Base-by-base conservation (phyloP, 495 filamentous ascomycete species). In the Staphylotrichum tortipilum region DNA sequence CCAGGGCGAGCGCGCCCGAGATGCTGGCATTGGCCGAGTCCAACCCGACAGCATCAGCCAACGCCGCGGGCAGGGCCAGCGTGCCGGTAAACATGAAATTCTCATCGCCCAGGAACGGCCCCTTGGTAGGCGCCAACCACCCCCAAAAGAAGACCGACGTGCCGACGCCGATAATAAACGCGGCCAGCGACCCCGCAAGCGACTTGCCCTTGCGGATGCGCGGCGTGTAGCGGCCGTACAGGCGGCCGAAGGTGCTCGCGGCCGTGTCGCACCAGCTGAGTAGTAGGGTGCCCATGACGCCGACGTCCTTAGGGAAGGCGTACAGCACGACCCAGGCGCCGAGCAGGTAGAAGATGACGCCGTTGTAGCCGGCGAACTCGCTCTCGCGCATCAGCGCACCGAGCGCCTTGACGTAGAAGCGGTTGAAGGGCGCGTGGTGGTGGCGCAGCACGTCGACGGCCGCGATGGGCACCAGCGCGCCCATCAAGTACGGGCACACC, bases 231-330 rank as follows among this genome's bases (percentile, higher is more conserved):
- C 85, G 80, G 30, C 92, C 88, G 63, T 85, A 97, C 4, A 89
- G 67, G 36, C 92, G 78, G 33, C 92, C 92, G 48, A 97, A 85
- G 0, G 92, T 99, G 57, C 84, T 89, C 3, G 92, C 92, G 33
- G 92, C 94, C 5, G 94, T 96, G 61, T 99, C 92, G 64, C 92
- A 99, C 92, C 92, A 99, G 57, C 85, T 90, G 7, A 99, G 78
- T 42, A 99, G 76, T 50, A 97, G 72, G 12, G 95, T 82, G 19
- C 83, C 79, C 73, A 99, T 83, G 8, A 94, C 81, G 3, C 83
- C 88, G n/a, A 97, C 78, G 55, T 99, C 92, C 66, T 96, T 97
- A 22, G 89, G 89, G 64, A 89, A 90, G 66, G 88, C 89, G 49
- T 79, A 76, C 35, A 99, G 76, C 21, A 87, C 89, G 15, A 80